Base-by-base conservation (phyloP, 306 rosid genomes). In the Corylus americana region DNA sequence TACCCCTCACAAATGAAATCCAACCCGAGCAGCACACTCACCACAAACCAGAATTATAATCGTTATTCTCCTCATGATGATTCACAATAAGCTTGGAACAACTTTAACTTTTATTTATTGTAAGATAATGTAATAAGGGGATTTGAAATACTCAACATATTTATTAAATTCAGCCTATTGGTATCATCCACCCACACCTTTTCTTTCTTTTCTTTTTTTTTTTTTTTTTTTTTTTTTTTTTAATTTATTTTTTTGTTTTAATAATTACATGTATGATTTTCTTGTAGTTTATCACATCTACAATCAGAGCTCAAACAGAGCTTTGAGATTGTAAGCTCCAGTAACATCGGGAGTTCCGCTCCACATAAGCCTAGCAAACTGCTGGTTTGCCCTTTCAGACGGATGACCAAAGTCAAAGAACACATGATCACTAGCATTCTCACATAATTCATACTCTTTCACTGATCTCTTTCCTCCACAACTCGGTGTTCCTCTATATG, bases 401-500 rank as follows among this genome's bases (percentile, higher is more conserved):
- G 81, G 82, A 82, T 90, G 94, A 74, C 22, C 39, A 8, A 85
- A 71, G 53, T 88, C 94, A 66, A 86, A 90, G 51, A 86, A 78
- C 50, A 86, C 54, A 61, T 78, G 74, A 12, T 88, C 84, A 27
- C n/a, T 71, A 8, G 73, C 86, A 73, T 74, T 73, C 16, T 71
- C 78, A 73, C 92, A 85, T 39, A 83, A 50, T 7, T 85, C 71
- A 66, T 53, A 85, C 31, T 86, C 85, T 20, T 59, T 59, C 55
- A 35, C 61, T 5, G 66, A 83, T 55, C 86, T 81, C 78, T 47
- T 54, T 73, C 89, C 80, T 37, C 95, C 91, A 77, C 91, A 91
- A 73, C 78, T 87, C 1, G n/a, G 18, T 62, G 54, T 75, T 66
- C 87, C 90, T 84, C 88, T 87, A 51, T 76, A 82, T 2, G 78